A percentile compares a stretch with the other conserved stretches of the same genome.
These are phyloP conservation scores for Mortierella sp. DNA, from an alignment of 371 early-diverging fungal genomes.

Conservation along the genomic window DNA sequence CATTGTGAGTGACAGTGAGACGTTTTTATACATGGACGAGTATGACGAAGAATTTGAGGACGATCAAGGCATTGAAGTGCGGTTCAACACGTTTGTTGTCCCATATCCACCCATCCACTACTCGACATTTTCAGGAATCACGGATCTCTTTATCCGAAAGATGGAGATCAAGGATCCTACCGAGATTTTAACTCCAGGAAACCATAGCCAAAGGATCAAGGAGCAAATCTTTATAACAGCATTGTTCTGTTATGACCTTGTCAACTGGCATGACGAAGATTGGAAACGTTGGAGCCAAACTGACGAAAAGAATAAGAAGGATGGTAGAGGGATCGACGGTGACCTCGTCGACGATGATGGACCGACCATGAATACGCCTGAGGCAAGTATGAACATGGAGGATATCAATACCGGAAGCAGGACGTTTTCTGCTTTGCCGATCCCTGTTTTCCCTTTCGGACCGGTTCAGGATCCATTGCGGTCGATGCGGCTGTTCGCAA, in stretches of 20 bases:
- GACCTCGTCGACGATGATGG: conserved; percentile 8
- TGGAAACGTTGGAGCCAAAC: conserved; percentile 58
- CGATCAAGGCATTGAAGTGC: conserved; percentile 27
- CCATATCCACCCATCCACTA: conserved; percentile 49
- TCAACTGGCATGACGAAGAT: conserved; percentile 64
- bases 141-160: conserved; percentile 37
- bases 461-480: conserved; percentile 79
- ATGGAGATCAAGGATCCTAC: conserved; percentile 39
- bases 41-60: conserved; percentile 9
- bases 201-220: conserved; percentile 11
- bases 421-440: conserved; percentile 5
- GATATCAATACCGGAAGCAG: conserved; percentile 25
- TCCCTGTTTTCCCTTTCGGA: conserved; percentile 68
- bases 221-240: conserved; percentile 56
- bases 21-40: no score
- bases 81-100: conserved; percentile 40
- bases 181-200: neutral
- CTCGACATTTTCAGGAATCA: conserved; percentile 29
- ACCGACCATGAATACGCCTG: conserved; percentile 11
- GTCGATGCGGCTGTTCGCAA: conserved; percentile 65
- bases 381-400: conserved; percentile 26
- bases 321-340: neutral
- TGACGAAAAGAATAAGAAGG: neutral
- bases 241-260: conserved; percentile 62
- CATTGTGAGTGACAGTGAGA: no score